phyloP scores from a whole-genome alignment of 2,329 filamentous ascomycete genomes.

The Fusarium tricinctum region DNA sequence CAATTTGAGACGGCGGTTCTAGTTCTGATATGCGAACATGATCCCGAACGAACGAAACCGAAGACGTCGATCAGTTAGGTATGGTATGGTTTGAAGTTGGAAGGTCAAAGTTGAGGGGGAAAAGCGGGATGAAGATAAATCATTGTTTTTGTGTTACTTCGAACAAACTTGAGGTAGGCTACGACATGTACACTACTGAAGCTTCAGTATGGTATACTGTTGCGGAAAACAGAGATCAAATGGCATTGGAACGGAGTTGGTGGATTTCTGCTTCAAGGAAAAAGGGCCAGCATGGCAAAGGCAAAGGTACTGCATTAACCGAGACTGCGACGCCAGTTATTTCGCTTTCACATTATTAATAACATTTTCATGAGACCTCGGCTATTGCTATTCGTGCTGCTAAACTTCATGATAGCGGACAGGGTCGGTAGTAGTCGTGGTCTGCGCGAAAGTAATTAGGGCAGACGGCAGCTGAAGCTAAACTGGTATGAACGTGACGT shows the following conservation, averaged over 20 bases:
- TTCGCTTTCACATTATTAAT: slow-evolving; percentile 28
- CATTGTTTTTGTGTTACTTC: slow-evolving; percentile 23
- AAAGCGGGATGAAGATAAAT: slow-evolving; percentile 1
- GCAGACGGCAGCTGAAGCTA: slow-evolving; percentile 4
- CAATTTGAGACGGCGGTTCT: slow-evolving; percentile 37
- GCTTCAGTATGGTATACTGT: background rate
- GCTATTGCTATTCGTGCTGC: background rate
- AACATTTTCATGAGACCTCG: background rate
- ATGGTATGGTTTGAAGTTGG: background rate
- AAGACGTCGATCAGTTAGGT: background rate
- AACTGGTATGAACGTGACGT: slow-evolving; percentile 21
- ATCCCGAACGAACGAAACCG: slow-evolving; percentile 7
- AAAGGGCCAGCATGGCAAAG: slow-evolving; percentile 20
- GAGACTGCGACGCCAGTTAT: slow-evolving; percentile 16
- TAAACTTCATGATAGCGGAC: slow-evolving; percentile 22
- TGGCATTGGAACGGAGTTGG: slow-evolving; percentile 42
- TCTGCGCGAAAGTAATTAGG: background rate
- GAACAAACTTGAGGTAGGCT: background rate
- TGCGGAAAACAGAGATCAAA: slow-evolving; percentile 2
- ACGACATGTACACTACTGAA: slow-evolving; percentile 8
- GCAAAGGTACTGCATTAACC: slow-evolving; percentile 19
- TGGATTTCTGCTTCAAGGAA: slow-evolving; percentile 30
- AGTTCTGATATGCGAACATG: background rate
- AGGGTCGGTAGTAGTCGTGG: background rate
- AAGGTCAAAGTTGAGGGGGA: background rate